Conservation (phyloP, 2,329 filamentous ascomycete species). For the Colletotrichum tabaci region DNA sequence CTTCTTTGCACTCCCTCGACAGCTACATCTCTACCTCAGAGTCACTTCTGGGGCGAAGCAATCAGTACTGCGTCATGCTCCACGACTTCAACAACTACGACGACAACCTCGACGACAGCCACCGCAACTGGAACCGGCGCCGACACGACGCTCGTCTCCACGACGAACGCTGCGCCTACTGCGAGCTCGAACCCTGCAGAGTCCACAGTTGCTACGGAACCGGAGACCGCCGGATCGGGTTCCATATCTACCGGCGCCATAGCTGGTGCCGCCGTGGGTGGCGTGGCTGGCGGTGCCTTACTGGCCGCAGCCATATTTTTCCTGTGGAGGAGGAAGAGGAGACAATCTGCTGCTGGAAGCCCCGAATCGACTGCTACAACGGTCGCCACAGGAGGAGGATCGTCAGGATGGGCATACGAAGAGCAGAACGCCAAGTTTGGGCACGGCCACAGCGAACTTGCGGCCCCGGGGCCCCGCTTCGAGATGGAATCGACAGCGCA, state of each 20-base stretch:
- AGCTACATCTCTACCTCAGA: neutral
- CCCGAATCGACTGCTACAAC: neutral
- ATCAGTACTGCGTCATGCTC: constrained; percentile 20
- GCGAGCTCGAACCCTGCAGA: neutral
- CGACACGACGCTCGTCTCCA: neutral
- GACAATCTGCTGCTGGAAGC: neutral
- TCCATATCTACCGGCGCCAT: constrained; percentile 15
- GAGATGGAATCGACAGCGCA: constrained; percentile 2
- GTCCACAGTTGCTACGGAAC: neutral
- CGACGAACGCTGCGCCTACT: no score
- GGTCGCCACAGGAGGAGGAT: neutral
- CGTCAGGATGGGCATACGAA: neutral
- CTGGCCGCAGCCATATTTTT: constrained; percentile 9
- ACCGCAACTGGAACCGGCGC: neutral
- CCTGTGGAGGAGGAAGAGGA: constrained; percentile 11
- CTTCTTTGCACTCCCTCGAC: constrained; percentile 17
- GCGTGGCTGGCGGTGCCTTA: neutral
- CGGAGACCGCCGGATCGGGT: neutral
- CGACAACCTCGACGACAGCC: neutral
- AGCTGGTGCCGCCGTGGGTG: constrained; percentile 18
- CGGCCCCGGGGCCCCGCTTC: neutral
- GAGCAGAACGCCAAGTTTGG: neutral
- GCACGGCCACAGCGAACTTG: neutral
- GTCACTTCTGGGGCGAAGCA: constrained; percentile 3
- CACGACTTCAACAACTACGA: neutral